Base-by-base conservation (phyloP, 73 alveolate species). In the Tetrahymena borealis region DNA sequence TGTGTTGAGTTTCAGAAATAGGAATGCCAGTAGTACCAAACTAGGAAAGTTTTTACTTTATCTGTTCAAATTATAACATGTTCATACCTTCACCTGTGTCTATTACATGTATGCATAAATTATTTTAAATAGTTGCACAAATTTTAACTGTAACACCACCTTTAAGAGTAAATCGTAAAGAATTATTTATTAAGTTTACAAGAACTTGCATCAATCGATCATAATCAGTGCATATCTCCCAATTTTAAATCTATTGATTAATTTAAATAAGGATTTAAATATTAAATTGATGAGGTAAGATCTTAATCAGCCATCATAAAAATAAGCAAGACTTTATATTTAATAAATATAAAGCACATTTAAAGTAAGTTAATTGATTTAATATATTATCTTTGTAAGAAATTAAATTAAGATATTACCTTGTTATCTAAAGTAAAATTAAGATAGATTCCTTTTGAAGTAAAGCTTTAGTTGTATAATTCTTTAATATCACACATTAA, bases 21-120 rank as follows among this genome's bases (percentile, higher is more conserved):
- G 85, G 85, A 60, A 60, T 60, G 13, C 85, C 85, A 60, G 85
- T 60, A 4, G 35, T 13, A 3, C 85, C 85, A n/a, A 60, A 60
- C 10, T 60, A 60, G 31, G 85, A 60, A 13, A 93, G 90, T 7
- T 40, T 93, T 85, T 39, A 40, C 39, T 60, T 33, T 18, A 93
- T 39, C 13, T 32, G 39, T 79, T 93, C 40, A 18, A 79, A 36
- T 24, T 93, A 32, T 24, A 35, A 32, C 7, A 79, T 33, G 9
- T 90, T 85, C 38, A 93, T 32, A 15, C 95, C 95, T 12, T 39
- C 85, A 24, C 95, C 95, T 31, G 90, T 92, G 40, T 93, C 95
- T 32, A 79, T 33, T 31, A 93, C 91, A 18, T 91, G 78, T 41
- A 93, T 79, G 39, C 39, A 28, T 32, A 93, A 11, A n/a, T 93